phyloP scores from a whole-genome alignment of 805 yeast genomes.

The Ogataea wickerhamii region DNA sequence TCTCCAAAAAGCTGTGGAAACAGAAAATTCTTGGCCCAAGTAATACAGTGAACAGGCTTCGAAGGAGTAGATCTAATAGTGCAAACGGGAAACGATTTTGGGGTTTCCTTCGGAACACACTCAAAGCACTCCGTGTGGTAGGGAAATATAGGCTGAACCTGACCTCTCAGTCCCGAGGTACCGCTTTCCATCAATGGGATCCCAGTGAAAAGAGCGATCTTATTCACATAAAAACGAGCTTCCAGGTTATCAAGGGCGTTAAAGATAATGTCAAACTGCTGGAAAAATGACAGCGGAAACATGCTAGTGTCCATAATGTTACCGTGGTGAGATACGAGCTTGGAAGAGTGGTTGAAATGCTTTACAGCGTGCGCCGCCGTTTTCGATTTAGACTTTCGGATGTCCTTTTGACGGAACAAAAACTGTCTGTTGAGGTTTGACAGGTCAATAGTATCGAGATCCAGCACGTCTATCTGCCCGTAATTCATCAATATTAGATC shows the following conservation, averaged over 20 bases:
- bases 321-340: slow-evolving; percentile 76
- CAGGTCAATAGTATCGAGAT: slow-evolving; percentile 89
- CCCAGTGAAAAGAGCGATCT: slow-evolving; percentile 67
- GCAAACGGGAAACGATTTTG: slow-evolving; percentile 92
- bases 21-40: slow-evolving; percentile 94
- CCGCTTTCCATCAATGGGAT: slow-evolving; percentile 90
- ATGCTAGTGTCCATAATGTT: slow-evolving; percentile 73
- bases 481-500: slow-evolving; percentile 74
- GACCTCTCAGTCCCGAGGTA: slow-evolving; percentile 93
- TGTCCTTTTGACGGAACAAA: slow-evolving; percentile 82
- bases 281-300: slow-evolving; percentile 76
- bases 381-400: slow-evolving; percentile 79
- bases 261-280: slow-evolving; percentile 71
- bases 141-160: slow-evolving; percentile 87
- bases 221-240: slow-evolving; percentile 87
- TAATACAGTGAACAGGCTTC: slow-evolving; percentile 91
- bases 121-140: slow-evolving; percentile 87
- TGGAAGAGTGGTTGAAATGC: slow-evolving; percentile 60
- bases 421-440: slow-evolving; percentile 93
- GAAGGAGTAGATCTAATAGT: slow-evolving; percentile 97
- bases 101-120: slow-evolving; percentile 81
- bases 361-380: slow-evolving; percentile 84
- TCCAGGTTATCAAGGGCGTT: slow-evolving; percentile 93
- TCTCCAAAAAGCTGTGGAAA: slow-evolving; percentile 77
- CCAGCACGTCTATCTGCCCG: slow-evolving; percentile 89